A percentile compares a stretch with the other conserved stretches of the same genome.
Conservation (phyloP, 2,329 filamentous ascomycete species). For the Cordyceps farinosa region DNA sequence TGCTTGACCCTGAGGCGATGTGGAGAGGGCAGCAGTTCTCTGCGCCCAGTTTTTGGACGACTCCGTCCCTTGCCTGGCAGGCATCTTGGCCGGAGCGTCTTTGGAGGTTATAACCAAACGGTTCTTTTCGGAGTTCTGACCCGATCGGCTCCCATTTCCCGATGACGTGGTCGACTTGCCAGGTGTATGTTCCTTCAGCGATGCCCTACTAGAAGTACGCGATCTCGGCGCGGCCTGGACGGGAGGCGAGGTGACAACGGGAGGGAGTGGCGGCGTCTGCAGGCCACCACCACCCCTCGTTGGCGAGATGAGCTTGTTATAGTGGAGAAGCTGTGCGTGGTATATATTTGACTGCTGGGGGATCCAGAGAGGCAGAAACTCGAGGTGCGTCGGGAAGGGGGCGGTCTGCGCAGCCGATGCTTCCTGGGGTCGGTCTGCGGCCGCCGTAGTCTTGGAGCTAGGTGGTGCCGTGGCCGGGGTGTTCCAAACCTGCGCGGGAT, state of each 20-base stretch:
- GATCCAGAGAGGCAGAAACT: constrained; percentile 55
- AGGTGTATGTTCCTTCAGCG: constrained; percentile 48
- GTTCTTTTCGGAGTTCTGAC: constrained; percentile 56
- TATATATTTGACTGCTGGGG: constrained; percentile 58
- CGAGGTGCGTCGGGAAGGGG: constrained; percentile 42
- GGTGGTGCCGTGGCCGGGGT: constrained; percentile 6
- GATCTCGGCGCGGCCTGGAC: constrained; percentile 55
- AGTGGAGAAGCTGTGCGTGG: constrained; percentile 60
- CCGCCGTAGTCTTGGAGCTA: constrained; percentile 25
- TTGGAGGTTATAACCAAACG: constrained; percentile 59
- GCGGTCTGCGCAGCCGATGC: constrained; percentile 29
- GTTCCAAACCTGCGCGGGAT: constrained; percentile 24
- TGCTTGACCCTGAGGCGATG: constrained; percentile 31
- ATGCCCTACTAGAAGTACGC: constrained; percentile 58
- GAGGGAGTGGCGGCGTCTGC: constrained; percentile 53
- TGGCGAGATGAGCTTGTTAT: constrained; percentile 62
- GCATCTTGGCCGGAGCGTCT: constrained; percentile 50
- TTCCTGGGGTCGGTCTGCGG: constrained; percentile 33
- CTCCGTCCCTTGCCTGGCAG: constrained; percentile 40
- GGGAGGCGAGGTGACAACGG: constrained; percentile 53
- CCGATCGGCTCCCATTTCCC: constrained; percentile 63
- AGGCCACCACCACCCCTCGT: constrained; percentile 53
- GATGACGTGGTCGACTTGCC: constrained; percentile 47
- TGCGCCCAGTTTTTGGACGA: constrained; percentile 30
- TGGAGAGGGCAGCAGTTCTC: constrained; percentile 28